Evolutionary conservation across 306 rosid genomes (phyloP).

Genomic region (Cucumis cinereus): DNA sequence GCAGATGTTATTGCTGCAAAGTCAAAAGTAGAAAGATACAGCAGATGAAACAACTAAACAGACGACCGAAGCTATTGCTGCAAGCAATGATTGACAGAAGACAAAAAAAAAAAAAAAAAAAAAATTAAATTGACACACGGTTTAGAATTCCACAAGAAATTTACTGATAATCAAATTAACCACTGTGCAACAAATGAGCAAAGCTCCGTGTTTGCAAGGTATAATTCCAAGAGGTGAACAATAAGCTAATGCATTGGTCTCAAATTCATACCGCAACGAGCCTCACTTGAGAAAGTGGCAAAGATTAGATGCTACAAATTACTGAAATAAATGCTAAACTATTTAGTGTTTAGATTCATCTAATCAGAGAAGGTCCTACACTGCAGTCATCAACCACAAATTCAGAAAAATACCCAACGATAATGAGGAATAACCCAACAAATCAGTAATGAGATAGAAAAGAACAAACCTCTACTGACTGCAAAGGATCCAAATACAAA

Average conservation of each 20-base stretch:
- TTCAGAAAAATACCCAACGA: not conserved
- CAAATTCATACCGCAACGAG: not conserved
- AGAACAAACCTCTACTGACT: constrained; percentile 52
- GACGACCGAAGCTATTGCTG: not conserved
- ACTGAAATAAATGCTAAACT: not conserved
- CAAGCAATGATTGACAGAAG: not conserved
- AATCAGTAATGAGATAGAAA: not conserved
- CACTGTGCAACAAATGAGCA: not conserved
- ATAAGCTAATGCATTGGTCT: not conserved
- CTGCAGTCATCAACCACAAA: not conserved
- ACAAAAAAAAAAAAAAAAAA: not conserved
- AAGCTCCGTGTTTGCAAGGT: not conserved
- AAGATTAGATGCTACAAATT: not conserved
- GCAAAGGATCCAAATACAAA: constrained; percentile 54
- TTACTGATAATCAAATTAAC: not conserved
- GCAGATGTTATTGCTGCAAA: constrained; percentile 10
- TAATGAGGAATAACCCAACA: not conserved
- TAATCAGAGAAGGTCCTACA: not conserved
- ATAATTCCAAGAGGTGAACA: not conserved
- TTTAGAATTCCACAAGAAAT: not conserved
- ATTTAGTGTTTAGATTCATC: not conserved
- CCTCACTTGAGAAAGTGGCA: not conserved
- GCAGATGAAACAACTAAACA: not conserved
- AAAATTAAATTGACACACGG: not conserved
- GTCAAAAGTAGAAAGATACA: not conserved